Evolutionary conservation across 78 protist species (phyloP), one percentile per base, ranked within the genome.

Genomic region (Dictyostelium intermedium): DNA sequence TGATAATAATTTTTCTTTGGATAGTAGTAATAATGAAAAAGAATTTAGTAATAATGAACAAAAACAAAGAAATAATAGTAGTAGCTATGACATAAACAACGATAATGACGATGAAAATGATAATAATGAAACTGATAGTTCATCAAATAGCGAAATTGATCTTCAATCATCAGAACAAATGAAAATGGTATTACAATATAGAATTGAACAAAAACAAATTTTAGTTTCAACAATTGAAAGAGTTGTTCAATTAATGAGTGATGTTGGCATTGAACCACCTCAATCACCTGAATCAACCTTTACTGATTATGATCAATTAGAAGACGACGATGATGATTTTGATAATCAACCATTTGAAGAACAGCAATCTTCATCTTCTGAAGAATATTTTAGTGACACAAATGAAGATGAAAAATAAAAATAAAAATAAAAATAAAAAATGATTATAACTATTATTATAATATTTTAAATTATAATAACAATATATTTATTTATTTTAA

Each of bases 131-230:
- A 83, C 45, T 30, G 69, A 78, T 34, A 81, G 70, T 18, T n/a
- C 53, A 20, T 45, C 66, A 20, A 74, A 87, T 27, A 27, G 47
- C 1, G 70, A 72, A 18, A 41, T 56, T 35, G 86, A 89, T 45
- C 30, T 77, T 23, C 63, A 69, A 80, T 80, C 85, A 47, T 30
- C 86, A 20, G 93, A 89, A 70, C 93, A 89, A 69, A 89, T 89
- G 93, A 80, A 41, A 37, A 89, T 89, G 25, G 93, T 89, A 16
- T 45, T 89, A 23, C 93, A 89, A 43, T 89, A 89, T 69, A 78
- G 93, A 80, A 89, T 89, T 13, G 93, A 89, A 69, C 93, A 89
- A 69, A 89, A 89, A 69, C 87, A 80, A 45, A 89, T 89, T 8
- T 30, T 89, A 18, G 25, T 81, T 7, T 61, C 74, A 3, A 80